Evolutionary conservation across 345 rosid species (phyloP).

Genomic region (Gynandropsis gynandra): DNA sequence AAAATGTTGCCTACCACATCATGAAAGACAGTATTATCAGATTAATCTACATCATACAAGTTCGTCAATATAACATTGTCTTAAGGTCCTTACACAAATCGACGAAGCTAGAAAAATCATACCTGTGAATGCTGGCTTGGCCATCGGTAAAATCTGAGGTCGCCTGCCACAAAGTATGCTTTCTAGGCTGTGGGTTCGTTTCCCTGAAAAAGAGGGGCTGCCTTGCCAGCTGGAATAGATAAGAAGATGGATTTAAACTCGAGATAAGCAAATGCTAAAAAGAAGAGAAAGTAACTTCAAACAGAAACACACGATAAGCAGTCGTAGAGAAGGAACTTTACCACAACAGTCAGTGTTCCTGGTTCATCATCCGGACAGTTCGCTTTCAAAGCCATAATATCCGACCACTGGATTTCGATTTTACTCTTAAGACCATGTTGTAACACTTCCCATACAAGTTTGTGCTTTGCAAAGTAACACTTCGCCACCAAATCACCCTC

Average conservation of each 20-base stretch:
- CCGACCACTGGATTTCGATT: slow-evolving; percentile 98
- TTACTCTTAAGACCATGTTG: slow-evolving; percentile 96
- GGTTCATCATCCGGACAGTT: slow-evolving; percentile 77
- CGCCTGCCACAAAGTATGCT: slow-evolving; percentile 98
- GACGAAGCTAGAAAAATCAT: slow-evolving; percentile 14
- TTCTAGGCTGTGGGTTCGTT: slow-evolving; percentile 97
- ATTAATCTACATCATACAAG: neutral
- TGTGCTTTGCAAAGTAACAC: slow-evolving; percentile 98
- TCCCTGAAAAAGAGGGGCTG: slow-evolving; percentile 95
- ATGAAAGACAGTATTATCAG: slow-evolving; percentile 3
- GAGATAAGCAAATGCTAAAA: too few relatives aligned
- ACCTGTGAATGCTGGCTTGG: slow-evolving; percentile 87
- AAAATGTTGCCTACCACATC: slow-evolving; percentile 69
- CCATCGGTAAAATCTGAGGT: slow-evolving; percentile 97
- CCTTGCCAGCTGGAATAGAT: slow-evolving; percentile 70
- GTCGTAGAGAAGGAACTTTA: slow-evolving; percentile 16
- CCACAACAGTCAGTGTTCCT: slow-evolving; percentile 84
- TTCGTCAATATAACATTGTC: neutral
- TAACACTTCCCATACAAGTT: slow-evolving; percentile 98
- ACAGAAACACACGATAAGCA: neutral
- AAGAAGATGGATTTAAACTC: too few relatives aligned
- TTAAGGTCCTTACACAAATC: too few relatives aligned
- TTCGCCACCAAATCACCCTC: slow-evolving; percentile 99
- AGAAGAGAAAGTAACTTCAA: slow-evolving; percentile 6
- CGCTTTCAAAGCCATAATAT: slow-evolving; percentile 86